These are phyloP conservation scores for Alternaria rosae DNA, from an alignment of 2,329 filamentous ascomycete genomes.

Conservation along the genomic window DNA sequence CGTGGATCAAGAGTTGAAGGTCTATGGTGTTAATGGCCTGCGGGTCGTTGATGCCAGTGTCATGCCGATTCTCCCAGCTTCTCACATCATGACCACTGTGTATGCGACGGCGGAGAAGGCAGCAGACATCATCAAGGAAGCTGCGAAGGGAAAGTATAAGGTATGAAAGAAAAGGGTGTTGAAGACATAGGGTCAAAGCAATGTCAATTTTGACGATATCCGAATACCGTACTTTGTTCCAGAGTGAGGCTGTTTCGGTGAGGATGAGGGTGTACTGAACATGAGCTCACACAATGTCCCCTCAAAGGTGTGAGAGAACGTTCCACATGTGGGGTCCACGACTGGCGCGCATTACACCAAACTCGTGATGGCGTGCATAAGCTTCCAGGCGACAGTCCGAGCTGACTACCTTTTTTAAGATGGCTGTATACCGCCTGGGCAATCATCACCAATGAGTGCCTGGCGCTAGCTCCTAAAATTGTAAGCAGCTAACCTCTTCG, in stretches of 20 bases:
- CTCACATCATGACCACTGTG: slow-evolving; percentile 30
- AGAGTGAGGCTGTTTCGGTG: not conserved
- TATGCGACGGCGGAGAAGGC: slow-evolving; percentile 30
- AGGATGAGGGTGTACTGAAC: not conserved
- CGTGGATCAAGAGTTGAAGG: slow-evolving; percentile 32
- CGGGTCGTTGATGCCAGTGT: slow-evolving; percentile 30
- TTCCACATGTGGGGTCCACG: not conserved
- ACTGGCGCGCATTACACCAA: not conserved
- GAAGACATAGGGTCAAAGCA: not conserved
- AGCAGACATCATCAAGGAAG: slow-evolving; percentile 18
- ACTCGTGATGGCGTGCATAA: not conserved
- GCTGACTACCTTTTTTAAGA: not conserved
- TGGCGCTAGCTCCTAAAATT: not conserved
- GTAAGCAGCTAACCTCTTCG: not conserved
- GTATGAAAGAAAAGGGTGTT: not conserved
- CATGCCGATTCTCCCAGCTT: slow-evolving; percentile 26
- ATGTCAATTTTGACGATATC: not conserved
- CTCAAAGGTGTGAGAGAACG: not conserved
- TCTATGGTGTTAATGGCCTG: slow-evolving; percentile 35
- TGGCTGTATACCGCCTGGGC: not conserved
- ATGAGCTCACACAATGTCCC: not conserved
- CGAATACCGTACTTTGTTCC: not conserved
- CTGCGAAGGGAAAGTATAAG: not conserved
- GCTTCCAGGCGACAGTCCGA: not conserved
- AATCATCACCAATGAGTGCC: not conserved